phyloP scores from a whole-genome alignment of 2,329 filamentous ascomycete species.

The Pseudogymnoascus sp. region DNA sequence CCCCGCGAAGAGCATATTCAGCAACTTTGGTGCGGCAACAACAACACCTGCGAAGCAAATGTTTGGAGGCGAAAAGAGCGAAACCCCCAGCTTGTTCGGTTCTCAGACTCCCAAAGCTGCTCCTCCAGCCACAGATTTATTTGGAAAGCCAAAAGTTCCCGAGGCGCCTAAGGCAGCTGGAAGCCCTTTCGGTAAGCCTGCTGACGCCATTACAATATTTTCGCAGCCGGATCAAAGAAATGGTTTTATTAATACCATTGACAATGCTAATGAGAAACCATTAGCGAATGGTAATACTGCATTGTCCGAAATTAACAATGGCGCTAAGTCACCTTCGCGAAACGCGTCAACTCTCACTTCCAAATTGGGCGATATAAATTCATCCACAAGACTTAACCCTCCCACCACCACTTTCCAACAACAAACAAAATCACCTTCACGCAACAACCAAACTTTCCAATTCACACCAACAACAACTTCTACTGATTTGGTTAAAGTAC shows the following conservation, averaged over 20 bases:
- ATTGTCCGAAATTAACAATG: conserved; percentile 1
- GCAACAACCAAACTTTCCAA: not conserved
- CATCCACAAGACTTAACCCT: not conserved
- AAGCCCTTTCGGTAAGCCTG: not conserved
- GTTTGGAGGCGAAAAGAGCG: not conserved
- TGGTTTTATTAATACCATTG: not conserved
- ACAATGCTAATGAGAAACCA: conserved; percentile 7
- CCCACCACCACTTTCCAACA: not conserved
- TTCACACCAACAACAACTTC: not conserved
- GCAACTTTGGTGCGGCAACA: not conserved
- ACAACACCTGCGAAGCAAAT: not conserved
- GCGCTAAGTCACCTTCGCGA: not conserved
- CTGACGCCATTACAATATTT: not conserved
- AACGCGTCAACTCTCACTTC: not conserved
- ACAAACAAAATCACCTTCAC: not conserved
- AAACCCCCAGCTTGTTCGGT: not conserved
- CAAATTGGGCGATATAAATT: conserved; percentile 3
- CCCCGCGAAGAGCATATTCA: not conserved
- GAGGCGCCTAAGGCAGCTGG: not conserved
- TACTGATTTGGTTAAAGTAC: not conserved
- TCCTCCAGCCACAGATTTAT: not conserved
- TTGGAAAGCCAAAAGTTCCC: not conserved
- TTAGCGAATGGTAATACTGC: not conserved
- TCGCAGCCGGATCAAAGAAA: not conserved
- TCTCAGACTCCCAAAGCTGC: not conserved